These are phyloP conservation scores for Fusarium siculi DNA, from an alignment of 2,329 filamentous ascomycete genomes.

Conservation along the genomic window DNA sequence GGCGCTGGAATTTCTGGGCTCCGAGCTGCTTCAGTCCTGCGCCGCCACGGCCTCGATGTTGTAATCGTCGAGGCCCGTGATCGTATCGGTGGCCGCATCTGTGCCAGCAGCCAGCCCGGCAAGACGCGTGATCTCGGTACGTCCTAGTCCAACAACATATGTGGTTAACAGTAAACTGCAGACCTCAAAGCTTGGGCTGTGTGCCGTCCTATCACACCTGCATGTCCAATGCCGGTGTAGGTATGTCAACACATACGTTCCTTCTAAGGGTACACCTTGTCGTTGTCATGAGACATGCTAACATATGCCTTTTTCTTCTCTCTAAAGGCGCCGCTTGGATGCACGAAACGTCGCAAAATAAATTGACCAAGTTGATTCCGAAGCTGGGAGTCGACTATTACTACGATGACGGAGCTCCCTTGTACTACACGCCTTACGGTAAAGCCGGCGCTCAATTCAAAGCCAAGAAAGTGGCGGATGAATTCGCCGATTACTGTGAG, in stretches of 20 bases:
- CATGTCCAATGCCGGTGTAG: not conserved
- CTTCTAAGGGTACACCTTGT: not conserved
- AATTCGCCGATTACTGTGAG: not conserved
- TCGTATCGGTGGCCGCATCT: not conserved
- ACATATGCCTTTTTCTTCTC: not conserved
- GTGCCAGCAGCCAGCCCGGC: not conserved
- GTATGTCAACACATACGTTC: not conserved
- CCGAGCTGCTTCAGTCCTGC: not conserved
- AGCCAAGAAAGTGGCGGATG: not conserved
- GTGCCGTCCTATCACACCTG: not conserved
- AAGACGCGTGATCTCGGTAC: not conserved
- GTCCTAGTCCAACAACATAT: not conserved
- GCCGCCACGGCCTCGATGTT: not conserved
- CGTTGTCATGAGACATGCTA: not conserved
- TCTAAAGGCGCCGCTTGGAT: not conserved
- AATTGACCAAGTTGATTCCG: not conserved
- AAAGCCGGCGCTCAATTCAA: not conserved
- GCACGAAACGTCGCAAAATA: not conserved
- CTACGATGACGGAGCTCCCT: not conserved
- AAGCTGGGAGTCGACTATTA: not conserved
- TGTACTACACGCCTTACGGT: not conserved
- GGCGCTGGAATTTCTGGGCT: not conserved
- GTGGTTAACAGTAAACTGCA: not conserved
- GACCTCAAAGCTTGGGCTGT: not conserved
- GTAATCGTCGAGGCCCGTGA: not conserved